phyloP scores from a whole-genome alignment of 345 rosid genomes.

The Citrus maxima region DNA sequence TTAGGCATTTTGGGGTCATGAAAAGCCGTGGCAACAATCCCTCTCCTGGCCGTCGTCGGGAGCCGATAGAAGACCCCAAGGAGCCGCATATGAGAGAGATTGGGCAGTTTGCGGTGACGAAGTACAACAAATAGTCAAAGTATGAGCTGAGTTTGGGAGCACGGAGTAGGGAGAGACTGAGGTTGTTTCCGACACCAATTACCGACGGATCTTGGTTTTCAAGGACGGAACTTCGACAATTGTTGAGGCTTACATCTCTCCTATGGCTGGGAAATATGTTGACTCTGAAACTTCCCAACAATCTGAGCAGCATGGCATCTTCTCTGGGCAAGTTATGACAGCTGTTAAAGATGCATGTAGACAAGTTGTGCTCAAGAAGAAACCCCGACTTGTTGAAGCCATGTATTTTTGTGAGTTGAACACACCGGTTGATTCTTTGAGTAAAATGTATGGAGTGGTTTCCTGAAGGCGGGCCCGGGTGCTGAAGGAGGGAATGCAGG shows the following conservation, averaged over 20 bases:
- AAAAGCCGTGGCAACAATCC: too few species aligned
- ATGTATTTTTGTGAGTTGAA: conserved; percentile 87
- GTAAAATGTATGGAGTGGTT: conserved; percentile 80
- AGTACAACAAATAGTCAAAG: too few species aligned
- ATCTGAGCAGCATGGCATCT: conserved; percentile 61
- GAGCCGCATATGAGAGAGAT: too few species aligned
- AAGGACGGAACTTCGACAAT: not conserved
- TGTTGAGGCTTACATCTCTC: conserved; percentile 55
- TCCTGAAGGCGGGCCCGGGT: conserved; percentile 70
- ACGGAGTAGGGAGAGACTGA: too few species aligned
- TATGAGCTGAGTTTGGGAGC: too few species aligned
- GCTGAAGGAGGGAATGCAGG: conserved; percentile 95
- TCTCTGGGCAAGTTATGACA: conserved; percentile 84
- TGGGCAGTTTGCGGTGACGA: too few species aligned
- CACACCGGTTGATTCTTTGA: conserved; percentile 68
- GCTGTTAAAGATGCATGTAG: conserved; percentile 82
- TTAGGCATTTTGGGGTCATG: too few species aligned
- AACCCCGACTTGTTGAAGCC: conserved; percentile 86
- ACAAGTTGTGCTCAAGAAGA: conserved; percentile 66
- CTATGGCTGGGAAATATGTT: conserved; percentile 30
- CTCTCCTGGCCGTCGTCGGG: too few species aligned
- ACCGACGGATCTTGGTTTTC: too few species aligned
- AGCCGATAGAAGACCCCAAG: too few species aligned
- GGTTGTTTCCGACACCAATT: too few species aligned
- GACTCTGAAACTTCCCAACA: conserved; percentile 41